Conservation (phyloP, 495 filamentous ascomycete genomes). For the Geoglossum glabrum region DNA sequence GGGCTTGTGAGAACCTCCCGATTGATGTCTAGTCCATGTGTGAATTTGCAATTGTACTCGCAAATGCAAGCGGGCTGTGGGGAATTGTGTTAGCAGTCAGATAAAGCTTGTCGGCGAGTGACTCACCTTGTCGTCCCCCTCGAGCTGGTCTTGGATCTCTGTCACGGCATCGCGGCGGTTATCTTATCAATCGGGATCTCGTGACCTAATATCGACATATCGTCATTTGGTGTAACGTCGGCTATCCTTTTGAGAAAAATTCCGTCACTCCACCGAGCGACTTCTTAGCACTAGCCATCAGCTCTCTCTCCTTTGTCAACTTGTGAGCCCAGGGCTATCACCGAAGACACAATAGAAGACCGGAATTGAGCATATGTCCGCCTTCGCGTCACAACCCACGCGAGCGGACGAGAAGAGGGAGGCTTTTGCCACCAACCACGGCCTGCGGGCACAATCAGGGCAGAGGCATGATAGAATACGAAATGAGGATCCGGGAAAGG, state of each 20-base stretch:
- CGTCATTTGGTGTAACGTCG: background rate
- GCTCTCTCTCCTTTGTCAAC: background rate
- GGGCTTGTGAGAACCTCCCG: background rate
- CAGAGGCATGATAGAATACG: slow-evolving; percentile 22
- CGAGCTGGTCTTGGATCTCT: too few species aligned
- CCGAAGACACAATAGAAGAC: background rate
- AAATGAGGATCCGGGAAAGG: background rate
- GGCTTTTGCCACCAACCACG: slow-evolving; percentile 11
- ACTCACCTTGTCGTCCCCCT: background rate
- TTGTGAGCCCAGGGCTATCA: background rate
- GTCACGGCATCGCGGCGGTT: background rate
- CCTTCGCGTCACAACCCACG: slow-evolving; percentile 8
- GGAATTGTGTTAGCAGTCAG: background rate
- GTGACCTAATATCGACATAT: background rate
- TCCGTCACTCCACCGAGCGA: background rate
- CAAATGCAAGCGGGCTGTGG: background rate
- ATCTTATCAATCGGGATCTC: background rate
- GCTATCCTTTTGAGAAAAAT: background rate
- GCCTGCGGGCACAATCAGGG: slow-evolving; percentile 7
- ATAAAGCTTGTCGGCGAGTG: background rate
- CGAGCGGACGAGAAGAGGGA: slow-evolving; percentile 8
- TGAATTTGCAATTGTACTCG: too few species aligned
- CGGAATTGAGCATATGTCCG: slow-evolving; percentile 7
- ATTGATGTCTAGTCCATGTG: background rate
- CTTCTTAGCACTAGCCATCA: background rate